Percentiles rank a stretch among this genome's conserved stretches.
These are phyloP conservation scores for Sclerotinia glacialis DNA, from an alignment of 2,329 filamentous ascomycete genomes.

Conservation along the genomic window DNA sequence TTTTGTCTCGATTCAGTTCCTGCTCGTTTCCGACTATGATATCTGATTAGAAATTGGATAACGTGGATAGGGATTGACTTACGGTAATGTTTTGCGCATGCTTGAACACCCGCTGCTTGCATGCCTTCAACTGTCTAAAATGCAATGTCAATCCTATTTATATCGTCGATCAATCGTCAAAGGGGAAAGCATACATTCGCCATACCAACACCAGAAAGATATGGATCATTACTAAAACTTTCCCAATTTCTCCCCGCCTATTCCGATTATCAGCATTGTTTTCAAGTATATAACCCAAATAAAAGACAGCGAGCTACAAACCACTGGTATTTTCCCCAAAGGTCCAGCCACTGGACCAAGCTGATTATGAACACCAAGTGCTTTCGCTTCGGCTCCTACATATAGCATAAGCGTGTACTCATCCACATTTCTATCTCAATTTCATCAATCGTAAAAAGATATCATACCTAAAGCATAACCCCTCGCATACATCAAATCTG, in stretches of 20 bases:
- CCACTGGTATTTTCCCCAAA: conserved; percentile 63
- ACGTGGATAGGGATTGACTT: conserved; percentile 23
- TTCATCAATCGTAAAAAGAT: neutral
- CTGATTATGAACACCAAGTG: conserved; percentile 70
- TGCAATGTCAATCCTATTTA: neutral
- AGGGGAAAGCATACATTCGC: conserved; percentile 41
- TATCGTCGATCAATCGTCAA: neutral
- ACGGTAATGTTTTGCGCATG: conserved; percentile 57
- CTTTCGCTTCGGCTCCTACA: conserved; percentile 63
- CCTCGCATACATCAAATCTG: conserved; percentile 67
- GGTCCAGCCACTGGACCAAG: conserved; percentile 75
- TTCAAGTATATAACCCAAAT: too few relatives aligned
- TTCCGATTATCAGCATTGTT: conserved; percentile 42
- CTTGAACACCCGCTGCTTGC: conserved; percentile 51
- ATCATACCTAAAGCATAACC: conserved; percentile 63
- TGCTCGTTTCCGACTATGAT: conserved; percentile 63
- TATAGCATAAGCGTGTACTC: conserved; percentile 1
- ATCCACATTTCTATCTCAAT: neutral
- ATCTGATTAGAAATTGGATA: conserved; percentile 35
- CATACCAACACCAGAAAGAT: conserved; percentile 64
- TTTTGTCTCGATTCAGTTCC: conserved; percentile 55
- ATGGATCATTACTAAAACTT: conserved; percentile 76
- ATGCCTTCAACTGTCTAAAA: conserved; percentile 56
- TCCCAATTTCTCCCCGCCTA: conserved; percentile 80
- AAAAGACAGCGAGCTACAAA: conserved; percentile 13